Evolutionary conservation across 2,329 filamentous ascomycete genomes (phyloP), one percentile per base, ranked within the genome.

Genomic region (Trichoderma brevicompactum): DNA sequence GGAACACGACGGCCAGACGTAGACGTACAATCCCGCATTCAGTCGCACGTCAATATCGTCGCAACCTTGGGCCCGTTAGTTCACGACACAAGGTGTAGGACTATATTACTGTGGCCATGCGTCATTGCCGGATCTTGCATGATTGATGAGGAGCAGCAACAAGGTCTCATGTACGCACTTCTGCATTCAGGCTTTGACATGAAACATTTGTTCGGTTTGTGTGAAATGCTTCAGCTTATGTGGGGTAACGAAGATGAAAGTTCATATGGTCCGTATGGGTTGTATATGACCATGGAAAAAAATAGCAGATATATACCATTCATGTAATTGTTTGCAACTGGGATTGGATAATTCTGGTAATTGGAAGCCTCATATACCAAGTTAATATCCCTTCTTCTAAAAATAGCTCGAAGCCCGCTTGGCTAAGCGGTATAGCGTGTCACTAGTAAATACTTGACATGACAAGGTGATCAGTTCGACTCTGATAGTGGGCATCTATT

Each of bases 381-480:
- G 23, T 13, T 28, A 8, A 28, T 12, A 23, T 9, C 3, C 0
- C 0, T 0, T 4, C 12, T 5, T 7, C 19, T 41, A 55, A 28
- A 36, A 48, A 46, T 38, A 59, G 43, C 55, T 49, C 48, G 23
- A 34, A 34, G 48, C 59, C 59, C 59, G 59, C 59, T 63, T 63
- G 59, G 59, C 59, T 63, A 63, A 63, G 59, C 60, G 60, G 60
- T 63, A 63, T 54, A 63, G 60, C 60, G 60, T 63, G 60, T 63
- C 60, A 63, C 60, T 63, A 63, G 60, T 63, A 63, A 38, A 53
- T 13, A 53, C 49, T 38, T 63, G 59, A 63, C 46, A 62, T 63
- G 60, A 63, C 60, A 63, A 63, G 60, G 60, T 63, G 60, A 63
- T 63, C 60, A 63, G 60, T 63, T 63, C 60, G 60, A 63, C 60